Base-by-base conservation (phyloP, 345 rosid species). In the Populus alba region DNA sequence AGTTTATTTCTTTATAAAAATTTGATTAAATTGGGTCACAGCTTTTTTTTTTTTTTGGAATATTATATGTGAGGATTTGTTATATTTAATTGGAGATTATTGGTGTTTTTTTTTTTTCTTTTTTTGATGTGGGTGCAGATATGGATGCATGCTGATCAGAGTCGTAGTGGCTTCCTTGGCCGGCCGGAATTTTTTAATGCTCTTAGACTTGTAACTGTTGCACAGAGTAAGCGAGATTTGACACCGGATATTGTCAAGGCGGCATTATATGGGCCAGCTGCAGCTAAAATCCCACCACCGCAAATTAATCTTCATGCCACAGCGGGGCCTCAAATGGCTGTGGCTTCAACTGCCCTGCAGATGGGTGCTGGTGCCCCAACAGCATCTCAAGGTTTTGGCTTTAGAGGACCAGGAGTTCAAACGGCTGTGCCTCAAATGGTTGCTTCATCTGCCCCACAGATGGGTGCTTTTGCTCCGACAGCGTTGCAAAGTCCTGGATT, bases 161-260 rank as follows among this genome's bases (percentile, higher is more conserved):
- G 87, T 67, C 91, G 35, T 51, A 89, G 77, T 68, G 97, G 97
- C 73, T 92, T 86, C 86, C 97, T 95, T 81, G 98, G 91, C 62
- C 94, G 90, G 71, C 87, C 88, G 39, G 98, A 95, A 81, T 95
- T 95, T 83, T 89, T 75, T 77, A 93, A 95, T 81, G 92, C 97
- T 81, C 92, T 95, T 80, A 95, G 84, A 80, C 97, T 95, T 84
- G 97, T 91, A n/a, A 95, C 99, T 20, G 99, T 95, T 72, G 98
- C 96, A 51, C 99, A 95, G 86, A 95, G 96, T 81, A 94, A 92
- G 91, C 88, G 98, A 75, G 98, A 93, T 39, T 75, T 95, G 81
- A 92, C 99, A 5, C 95, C 97, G 22, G 99, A 95, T 39, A 93
- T 95, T 80, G 98, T 93, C 73, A 95, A 95, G 81, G 98, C 98